Evolutionary conservation across 2,329 filamentous ascomycete genomes (phyloP), one percentile per base, ranked within the genome.

Genomic region (Fusarium napiforme): DNA sequence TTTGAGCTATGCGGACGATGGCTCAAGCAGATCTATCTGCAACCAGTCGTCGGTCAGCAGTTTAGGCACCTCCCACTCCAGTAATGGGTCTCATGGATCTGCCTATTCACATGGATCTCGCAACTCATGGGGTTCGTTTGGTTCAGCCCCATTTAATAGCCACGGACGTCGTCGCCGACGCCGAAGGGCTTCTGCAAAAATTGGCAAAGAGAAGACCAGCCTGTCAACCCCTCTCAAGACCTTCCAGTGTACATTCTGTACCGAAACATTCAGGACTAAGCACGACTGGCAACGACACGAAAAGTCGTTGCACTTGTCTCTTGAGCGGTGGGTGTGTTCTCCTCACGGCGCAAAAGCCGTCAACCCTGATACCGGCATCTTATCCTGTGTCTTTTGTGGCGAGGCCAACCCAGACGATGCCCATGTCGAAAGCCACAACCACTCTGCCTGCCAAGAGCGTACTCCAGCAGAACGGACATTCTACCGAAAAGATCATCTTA

Each of bases 231-330:
- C 86, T 5, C 82, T 87, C 65, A 89, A 89, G 76, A 89, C 88
- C 5, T 91, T 88, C 80, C 90, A 92, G 79, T 92, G 90, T 79
- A 92, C 90, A 70, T 92, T 92, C 84, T 92, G 90, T 79, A 91
- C 90, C 11, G 89, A 92, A 72, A 90, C 89, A 0, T 92, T 92
- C 80, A 85, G 89, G 73, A 91, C 90, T 7, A 92, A 92, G 78
- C 89, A 92, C 75, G 90, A 92, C 80, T 92, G 90, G 90, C 89
- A 91, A 76, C 85, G 92, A 66, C 92, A 93, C 78, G 92, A 94
- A 77, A 92, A 92, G 74, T 91, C 90, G 57, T 83, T 90, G 72
- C 92, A 88, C 79, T 81, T 89, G 75, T 93, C 89, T 11, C 87
- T 92, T 1, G 90, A 89, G 82, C 86, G 86, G 64, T 93, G 87